Base-by-base conservation (phyloP, 768 basidiomycete genomes). In the Lactifluus volemus region DNA sequence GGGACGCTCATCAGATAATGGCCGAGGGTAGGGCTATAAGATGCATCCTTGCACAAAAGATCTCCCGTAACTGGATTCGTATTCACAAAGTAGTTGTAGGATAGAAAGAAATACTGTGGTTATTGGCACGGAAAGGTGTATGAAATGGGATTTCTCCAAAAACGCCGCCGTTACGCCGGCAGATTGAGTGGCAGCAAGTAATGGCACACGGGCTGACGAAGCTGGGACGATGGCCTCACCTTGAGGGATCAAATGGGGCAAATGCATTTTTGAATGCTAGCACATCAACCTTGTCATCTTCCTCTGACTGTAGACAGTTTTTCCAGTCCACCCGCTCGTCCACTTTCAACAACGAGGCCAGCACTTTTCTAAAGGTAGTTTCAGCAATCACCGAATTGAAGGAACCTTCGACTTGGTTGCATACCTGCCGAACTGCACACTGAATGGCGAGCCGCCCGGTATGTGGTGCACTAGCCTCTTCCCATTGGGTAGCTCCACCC, bases 351-450 rank as follows among this genome's bases (percentile, higher is more conserved):
- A 98, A 72, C 39, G 81, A 77, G 5, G 87, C 90, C 48, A 98
- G 70, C 15, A 89, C 92, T 72, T 88, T 84, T 73, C 96, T 98
- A 69, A 67, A 62, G 53, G 25, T 17, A 63, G 36, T 60, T 61
- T 50, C 5, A 45, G 54, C 34, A 34, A 15, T 51, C 19, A 39
- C 17, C 34, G 47, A 34, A 36, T 19, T 38, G 10, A 38, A 10
- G 41, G 34, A n/a, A 36, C 29, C 4, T 8, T 32, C 2, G 2
- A 39, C 50, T 30, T 39, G 34, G 44, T 59, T 44, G 70, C 84
- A 69, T 70, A 96, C 95, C 96, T 83, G 63, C 93, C 95, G 73
- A 98, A 98, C 70, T 98, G 93, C 49, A 98, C 77, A 65, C 85
- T 86, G 70, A 98, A 98, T 38, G 86, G 85, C 53, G 83, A 77